Base-by-base conservation (phyloP, 2,329 filamentous ascomycete species). In the Pseudogymnoascus sp. region DNA sequence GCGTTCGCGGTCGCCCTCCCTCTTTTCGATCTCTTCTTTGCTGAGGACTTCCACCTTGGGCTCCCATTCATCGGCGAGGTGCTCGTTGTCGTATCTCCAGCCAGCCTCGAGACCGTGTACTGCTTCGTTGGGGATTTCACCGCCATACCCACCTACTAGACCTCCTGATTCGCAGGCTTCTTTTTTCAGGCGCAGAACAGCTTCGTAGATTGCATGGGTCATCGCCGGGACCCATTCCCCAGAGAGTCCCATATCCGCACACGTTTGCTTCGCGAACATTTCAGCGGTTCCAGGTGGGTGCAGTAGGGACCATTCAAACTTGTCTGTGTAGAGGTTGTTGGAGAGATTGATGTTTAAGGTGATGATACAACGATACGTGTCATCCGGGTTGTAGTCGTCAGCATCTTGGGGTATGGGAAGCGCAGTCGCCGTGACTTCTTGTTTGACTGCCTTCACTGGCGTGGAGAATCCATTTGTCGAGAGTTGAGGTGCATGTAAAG, bases 1-100 rank as follows among this genome's bases (percentile, higher is more conserved):
- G 62, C 94, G 82, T 75, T 99, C 94, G 43, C 94, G 84, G 72
- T 99, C 94, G 60, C 91, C 91, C 75, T 99, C 94, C 29, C 94
- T 85, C 78, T 96, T 96, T 76, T 99, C 94, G 61, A 99, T 97
- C 72, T 99, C 94, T 69, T 99, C 94, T 69, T 96, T 96, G 39
- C 88, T 92, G 2, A 99, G 77, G 0, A 83, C 80, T 73, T 93
- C 90, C 7, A 94, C 81, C 77, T 90, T 91, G 6, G 90, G 89
- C 72, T 92, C 89, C 90, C 90, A 94, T 65, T 90, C 87, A 66
- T 90, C 88, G 6, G 84, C 92, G 3, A 97, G 81, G 64, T 91
- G 88, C 71, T 97, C 94, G 2, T 91, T 90, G 68, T 99, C 94
- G 72, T 97, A 96, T 66, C 94, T 84, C 93, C 94, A 97, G 2